phyloP scores from a whole-genome alignment of 23 red algal species.

The Cyanidiococcus yangmingshanensis region DNA sequence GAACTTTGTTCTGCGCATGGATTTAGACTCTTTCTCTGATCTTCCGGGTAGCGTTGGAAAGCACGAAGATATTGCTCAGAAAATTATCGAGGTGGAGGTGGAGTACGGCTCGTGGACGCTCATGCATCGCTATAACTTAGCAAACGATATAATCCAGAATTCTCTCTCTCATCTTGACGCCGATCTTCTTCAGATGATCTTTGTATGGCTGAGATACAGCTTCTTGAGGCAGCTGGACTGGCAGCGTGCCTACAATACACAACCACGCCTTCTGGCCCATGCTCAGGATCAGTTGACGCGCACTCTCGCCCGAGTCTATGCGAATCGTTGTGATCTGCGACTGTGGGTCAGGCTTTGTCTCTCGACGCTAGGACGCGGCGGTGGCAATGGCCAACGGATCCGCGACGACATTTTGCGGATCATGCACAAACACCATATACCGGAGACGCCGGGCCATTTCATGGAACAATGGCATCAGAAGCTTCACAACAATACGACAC shows the following conservation, averaged over 20 bases:
- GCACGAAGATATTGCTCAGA: constrained; percentile 23
- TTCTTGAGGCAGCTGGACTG: constrained; percentile 73
- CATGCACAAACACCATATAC: constrained; percentile 40
- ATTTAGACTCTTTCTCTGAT: background rate
- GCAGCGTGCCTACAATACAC: constrained; percentile 73
- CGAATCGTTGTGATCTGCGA: constrained; percentile 38
- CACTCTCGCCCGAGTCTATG: constrained; percentile 47
- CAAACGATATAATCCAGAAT: constrained; percentile 43
- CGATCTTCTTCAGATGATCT: constrained; percentile 42
- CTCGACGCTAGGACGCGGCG: constrained; percentile 69
- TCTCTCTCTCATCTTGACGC: constrained; percentile 33
- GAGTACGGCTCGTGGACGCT: constrained; percentile 92
- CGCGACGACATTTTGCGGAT: constrained; percentile 88
- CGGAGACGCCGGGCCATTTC: constrained; percentile 30
- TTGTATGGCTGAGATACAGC: constrained; percentile 81
- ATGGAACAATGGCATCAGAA: constrained; percentile 99
- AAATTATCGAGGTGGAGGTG: constrained; percentile 74
- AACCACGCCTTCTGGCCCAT: constrained; percentile 54
- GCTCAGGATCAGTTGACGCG: constrained; percentile 55
- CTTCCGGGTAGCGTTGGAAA: background rate
- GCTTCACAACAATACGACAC: constrained; percentile 81
- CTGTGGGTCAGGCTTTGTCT: constrained; percentile 51
- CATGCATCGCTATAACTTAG: constrained; percentile 72
- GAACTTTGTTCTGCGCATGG: constrained; percentile 13
- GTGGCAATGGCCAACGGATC: constrained; percentile 76